Evolutionary conservation across 306 rosid genomes (phyloP).

Genomic region (Inga oerstediana): DNA sequence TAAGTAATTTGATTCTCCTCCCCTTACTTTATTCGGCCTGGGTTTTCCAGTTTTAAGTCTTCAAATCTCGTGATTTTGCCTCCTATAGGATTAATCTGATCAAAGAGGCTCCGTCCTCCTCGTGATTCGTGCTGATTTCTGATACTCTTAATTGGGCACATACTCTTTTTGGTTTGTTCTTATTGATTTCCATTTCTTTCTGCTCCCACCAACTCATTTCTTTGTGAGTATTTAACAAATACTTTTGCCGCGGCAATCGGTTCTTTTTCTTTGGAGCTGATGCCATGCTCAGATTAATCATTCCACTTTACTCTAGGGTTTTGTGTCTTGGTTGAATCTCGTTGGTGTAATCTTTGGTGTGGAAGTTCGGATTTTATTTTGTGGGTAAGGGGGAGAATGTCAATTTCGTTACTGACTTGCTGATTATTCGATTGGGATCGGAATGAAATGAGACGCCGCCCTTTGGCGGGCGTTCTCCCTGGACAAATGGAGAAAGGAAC

Average conservation of each 20-base stretch:
- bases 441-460: conserved; percentile 86
- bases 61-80: background rate
- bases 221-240: background rate
- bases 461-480: conserved; percentile 48
- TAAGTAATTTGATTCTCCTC: background rate
- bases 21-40: background rate
- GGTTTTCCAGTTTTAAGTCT: conserved; percentile 1
- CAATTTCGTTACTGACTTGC: conserved; percentile 26
- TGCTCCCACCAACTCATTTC: background rate
- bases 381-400: conserved; percentile 9
- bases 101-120: conserved; percentile 20
- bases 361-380: background rate
- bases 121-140: conserved; percentile 19
- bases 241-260: background rate
- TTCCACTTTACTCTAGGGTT: conserved; percentile 19
- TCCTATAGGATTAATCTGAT: conserved; percentile 3
- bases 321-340: conserved; percentile 6
- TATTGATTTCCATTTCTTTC: background rate
- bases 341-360: background rate
- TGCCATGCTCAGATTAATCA: background rate
- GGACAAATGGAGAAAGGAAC: conserved; percentile 75
- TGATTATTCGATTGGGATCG: conserved; percentile 26
- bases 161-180: conserved; percentile 8
- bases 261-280: conserved; percentile 4
- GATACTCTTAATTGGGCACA: background rate